Evolutionary conservation across 768 basidiomycete genomes (phyloP), one percentile per base, ranked within the genome.

Genomic region (Agaricus sinodeliciosus): DNA sequence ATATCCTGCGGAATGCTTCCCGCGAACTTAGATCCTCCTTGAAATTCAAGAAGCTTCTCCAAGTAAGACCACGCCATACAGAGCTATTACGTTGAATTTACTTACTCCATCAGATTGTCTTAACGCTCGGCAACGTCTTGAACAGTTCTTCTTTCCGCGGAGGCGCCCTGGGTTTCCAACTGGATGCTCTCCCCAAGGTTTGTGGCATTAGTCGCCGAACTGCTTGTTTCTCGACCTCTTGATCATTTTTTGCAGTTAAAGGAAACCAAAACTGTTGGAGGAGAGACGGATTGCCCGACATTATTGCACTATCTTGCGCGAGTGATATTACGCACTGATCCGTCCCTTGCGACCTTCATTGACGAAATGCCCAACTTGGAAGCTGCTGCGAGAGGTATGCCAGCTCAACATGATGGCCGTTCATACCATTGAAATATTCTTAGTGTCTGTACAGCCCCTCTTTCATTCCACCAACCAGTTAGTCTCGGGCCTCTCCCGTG

Each of bases 231-330:
- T 27, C 13, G 36, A 36, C 12, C 9, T 34, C 9, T 27, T 25
- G 18, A 34, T 22, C 16, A 9, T 35, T 35, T 13, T 2, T 31
- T 43, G 18, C 28, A 95, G 93, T 68, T 93, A 69, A 85, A 82
- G 62, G 91, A 94, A 59, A 93, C 85, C 7, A 90, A 81, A 67
- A 88, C 90, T 0, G 81, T 78, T 0, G 84, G 80, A 52, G 79
- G 78, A 0, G 78, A 79, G 0, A 45, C 79, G 0, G 81, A 81
- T 6, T 94, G 90, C 58, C 91, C 93, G 0, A 95, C 92, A 0
- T 71, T 97, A n/a, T 73, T 96, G 11, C 94, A 95, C 65, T 95
- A 92, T 63, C 65, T 95, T n/a, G 90, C 89, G 11, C 77, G 79
- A 43, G 76, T 88, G 5, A 72, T 95, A 13, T 60, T 88, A 52